A percentile compares a stretch with the other conserved stretches of the same genome.
These are phyloP conservation scores for Trifolium dubium DNA, from an alignment of 306 rosid species.

Conservation along the genomic window DNA sequence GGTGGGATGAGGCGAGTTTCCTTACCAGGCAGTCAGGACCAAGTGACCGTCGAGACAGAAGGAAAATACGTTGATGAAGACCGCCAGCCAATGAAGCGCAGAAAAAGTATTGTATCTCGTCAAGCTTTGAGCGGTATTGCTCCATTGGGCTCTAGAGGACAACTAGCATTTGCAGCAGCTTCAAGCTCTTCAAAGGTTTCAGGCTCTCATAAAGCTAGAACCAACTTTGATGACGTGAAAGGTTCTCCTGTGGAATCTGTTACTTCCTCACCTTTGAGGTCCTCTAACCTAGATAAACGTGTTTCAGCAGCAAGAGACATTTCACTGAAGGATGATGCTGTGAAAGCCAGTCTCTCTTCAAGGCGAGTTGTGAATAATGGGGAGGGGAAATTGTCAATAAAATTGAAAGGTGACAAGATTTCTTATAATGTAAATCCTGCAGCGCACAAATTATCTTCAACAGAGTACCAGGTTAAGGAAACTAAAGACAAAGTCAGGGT, in stretches of 20 bases:
- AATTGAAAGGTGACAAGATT: slow-evolving; percentile 42
- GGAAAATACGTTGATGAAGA: slow-evolving; percentile 47
- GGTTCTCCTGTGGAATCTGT: slow-evolving; percentile 80
- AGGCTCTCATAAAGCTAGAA: slow-evolving; percentile 54
- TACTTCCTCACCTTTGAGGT: slow-evolving; percentile 72
- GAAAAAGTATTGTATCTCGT: slow-evolving; percentile 47
- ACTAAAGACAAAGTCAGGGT: slow-evolving; percentile 46
- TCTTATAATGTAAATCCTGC: slow-evolving; percentile 34
- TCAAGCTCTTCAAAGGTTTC: slow-evolving; percentile 87
- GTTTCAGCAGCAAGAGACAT: slow-evolving; percentile 41
- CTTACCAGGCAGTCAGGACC: slow-evolving; percentile 43
- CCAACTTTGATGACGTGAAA: slow-evolving; percentile 58
- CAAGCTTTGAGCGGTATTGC: slow-evolving; percentile 47
- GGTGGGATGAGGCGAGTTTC: slow-evolving; percentile 45
- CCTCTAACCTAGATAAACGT: slow-evolving; percentile 52
- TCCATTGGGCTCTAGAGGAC: slow-evolving; percentile 50
- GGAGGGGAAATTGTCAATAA: slow-evolving; percentile 46
- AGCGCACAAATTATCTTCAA: slow-evolving; percentile 48
- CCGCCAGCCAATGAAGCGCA: slow-evolving; percentile 44
- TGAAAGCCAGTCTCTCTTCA: slow-evolving; percentile 42
- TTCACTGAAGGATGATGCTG: slow-evolving; percentile 47
- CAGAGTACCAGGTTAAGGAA: slow-evolving; percentile 43
- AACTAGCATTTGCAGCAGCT: slow-evolving; percentile 56
- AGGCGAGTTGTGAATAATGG: slow-evolving; percentile 39
- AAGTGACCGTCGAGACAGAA: slow-evolving; percentile 38